These are phyloP conservation scores for Calcarisporium arbuscula DNA, from an alignment of 2,329 filamentous ascomycete species.

Conservation along the genomic window DNA sequence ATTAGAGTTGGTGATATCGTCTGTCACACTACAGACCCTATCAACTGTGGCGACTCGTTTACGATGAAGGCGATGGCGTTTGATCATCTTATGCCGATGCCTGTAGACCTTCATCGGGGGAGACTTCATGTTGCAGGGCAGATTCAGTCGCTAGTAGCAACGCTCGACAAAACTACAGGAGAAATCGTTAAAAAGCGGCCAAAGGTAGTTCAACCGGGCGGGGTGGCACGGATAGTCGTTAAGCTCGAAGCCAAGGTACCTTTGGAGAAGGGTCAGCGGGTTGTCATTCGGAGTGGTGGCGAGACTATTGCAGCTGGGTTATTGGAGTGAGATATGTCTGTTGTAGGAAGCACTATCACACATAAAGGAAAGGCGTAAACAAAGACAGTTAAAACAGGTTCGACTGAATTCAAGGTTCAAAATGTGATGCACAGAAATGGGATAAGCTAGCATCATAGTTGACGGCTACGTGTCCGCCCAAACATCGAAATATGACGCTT, in stretches of 20 bases:
- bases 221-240: constrained; percentile 70
- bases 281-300: constrained; percentile 75
- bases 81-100: constrained; percentile 82
- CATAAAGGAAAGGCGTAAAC: too few relatives aligned
- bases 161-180: constrained; percentile 74
- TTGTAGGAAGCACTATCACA: too few relatives aligned
- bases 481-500: too few relatives aligned
- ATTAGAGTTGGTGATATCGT: constrained; percentile 80
- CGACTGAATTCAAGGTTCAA: too few relatives aligned
- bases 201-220: constrained; percentile 72
- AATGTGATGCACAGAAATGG: too few relatives aligned
- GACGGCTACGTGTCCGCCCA: too few relatives aligned
- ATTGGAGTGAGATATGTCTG: constrained; percentile 9
- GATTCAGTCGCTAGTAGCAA: constrained; percentile 64
- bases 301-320: constrained; percentile 78
- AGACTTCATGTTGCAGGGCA: constrained; percentile 71
- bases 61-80: constrained; percentile 83
- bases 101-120: constrained; percentile 82
- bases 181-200: constrained; percentile 76
- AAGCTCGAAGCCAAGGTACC: constrained; percentile 70
- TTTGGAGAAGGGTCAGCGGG: constrained; percentile 69
- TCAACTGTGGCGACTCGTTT: constrained; percentile 66
- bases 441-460: too few relatives aligned
- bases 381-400: too few relatives aligned
- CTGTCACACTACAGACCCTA: constrained; percentile 62